Percentiles rank a stretch among this genome's conserved stretches.
phyloP scores from a whole-genome alignment of 2,329 filamentous ascomycete genomes.

The Cordyceps tenuipes region DNA sequence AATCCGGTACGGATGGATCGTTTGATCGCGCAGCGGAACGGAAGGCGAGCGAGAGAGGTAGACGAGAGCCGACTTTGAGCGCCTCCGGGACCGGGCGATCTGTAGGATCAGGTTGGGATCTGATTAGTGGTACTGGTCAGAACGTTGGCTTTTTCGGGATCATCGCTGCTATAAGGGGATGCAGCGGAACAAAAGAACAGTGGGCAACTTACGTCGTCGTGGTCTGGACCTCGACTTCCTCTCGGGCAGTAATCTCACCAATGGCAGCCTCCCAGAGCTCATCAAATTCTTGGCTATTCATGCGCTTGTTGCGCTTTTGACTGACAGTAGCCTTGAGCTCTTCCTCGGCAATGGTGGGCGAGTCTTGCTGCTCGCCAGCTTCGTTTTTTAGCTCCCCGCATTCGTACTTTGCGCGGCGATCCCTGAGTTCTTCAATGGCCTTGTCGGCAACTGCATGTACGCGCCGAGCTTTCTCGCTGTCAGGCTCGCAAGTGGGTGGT shows the following conservation, averaged over 20 bases:
- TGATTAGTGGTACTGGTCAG: slow-evolving; percentile 74
- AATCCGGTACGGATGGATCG: slow-evolving; percentile 69
- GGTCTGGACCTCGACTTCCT: slow-evolving; percentile 46
- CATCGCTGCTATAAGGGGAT: slow-evolving; percentile 1
- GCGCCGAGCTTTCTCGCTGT: slow-evolving; percentile 82
- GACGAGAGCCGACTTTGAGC: slow-evolving; percentile 63
- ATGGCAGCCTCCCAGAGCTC: slow-evolving; percentile 73
- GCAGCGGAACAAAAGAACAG: slow-evolving; percentile 17
- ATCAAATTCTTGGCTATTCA: slow-evolving; percentile 84
- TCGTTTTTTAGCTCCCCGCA: slow-evolving; percentile 66
- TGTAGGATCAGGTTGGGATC: slow-evolving; percentile 64
- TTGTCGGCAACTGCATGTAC: slow-evolving; percentile 83
- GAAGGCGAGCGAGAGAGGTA: slow-evolving; percentile 84
- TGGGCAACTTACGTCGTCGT: slow-evolving; percentile 38
- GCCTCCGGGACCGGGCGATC: slow-evolving; percentile 57
- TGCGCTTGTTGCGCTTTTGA: slow-evolving; percentile 69
- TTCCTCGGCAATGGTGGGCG: slow-evolving; percentile 54
- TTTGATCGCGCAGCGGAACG: slow-evolving; percentile 73
- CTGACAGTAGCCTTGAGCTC: slow-evolving; percentile 71
- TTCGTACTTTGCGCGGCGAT: slow-evolving; percentile 81
- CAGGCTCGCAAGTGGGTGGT: slow-evolving; percentile 86
- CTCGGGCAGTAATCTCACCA: slow-evolving; percentile 57
- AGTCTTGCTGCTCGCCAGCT: slow-evolving; percentile 48
- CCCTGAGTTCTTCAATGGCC: slow-evolving; percentile 76
- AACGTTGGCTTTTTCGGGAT: slow-evolving; percentile 19